These are phyloP conservation scores for Davidsoniella eucalypti DNA, from an alignment of 2,329 filamentous ascomycete species.

Conservation along the genomic window DNA sequence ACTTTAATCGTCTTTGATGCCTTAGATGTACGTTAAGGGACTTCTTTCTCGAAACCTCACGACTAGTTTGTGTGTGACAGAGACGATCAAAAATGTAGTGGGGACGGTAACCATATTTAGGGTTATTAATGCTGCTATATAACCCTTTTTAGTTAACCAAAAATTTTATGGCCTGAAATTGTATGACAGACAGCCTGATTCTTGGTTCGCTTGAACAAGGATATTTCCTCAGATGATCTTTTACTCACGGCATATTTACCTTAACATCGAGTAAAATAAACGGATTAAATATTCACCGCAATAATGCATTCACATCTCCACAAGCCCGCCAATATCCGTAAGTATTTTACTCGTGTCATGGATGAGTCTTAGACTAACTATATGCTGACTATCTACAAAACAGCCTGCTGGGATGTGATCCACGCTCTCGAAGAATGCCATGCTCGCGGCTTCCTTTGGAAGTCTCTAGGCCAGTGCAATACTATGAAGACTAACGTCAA, in stretches of 20 bases:
- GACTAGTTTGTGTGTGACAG: background rate
- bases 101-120: too few relatives aligned
- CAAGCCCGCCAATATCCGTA: slow-evolving; percentile 46
- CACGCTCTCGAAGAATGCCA: slow-evolving; percentile 90
- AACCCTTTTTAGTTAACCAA: too few relatives aligned
- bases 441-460: slow-evolving; percentile 79
- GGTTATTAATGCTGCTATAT: too few relatives aligned
- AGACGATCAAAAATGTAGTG: too few relatives aligned
- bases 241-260: too few relatives aligned
- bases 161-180: slow-evolving; percentile 1
- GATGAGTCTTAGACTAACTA: too few relatives aligned
- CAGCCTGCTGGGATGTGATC: slow-evolving; percentile 93
- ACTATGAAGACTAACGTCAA: slow-evolving; percentile 70
- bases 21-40: background rate
- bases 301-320: slow-evolving; percentile 96
- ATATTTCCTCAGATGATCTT: too few relatives aligned
- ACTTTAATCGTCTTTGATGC: background rate
- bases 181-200: background rate
- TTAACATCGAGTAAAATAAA: too few relatives aligned
- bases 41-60: background rate
- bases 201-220: background rate
- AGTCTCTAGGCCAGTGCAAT: slow-evolving; percentile 81
- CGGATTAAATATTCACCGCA: slow-evolving; percentile 7
- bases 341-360: background rate
- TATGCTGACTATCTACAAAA: slow-evolving; percentile 1